Evolutionary conservation across 176 grass and related monocot genomes (phyloP), one percentile per base, ranked within the genome.

Genomic region (Chrysopogon serrulatus): DNA sequence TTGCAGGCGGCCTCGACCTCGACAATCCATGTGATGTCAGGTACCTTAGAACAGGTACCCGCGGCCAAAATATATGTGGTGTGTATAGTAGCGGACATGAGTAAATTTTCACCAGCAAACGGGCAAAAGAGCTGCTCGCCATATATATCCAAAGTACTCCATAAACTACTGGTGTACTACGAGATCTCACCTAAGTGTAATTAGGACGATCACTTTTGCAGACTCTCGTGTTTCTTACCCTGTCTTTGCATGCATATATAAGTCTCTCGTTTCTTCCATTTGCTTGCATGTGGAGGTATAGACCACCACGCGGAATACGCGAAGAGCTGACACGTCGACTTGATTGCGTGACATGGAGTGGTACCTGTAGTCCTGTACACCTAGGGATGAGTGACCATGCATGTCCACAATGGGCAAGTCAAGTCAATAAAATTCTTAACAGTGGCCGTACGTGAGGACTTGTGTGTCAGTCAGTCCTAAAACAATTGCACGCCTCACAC

Each of bases 1-100:
- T 67, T 76, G 61, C 82, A 66, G 82, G 31, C 35, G 72, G 24
- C 82, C 33, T 76, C 72, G 60, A 84, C 82, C 33, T 76, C 72
- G 60, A 84, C 61, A 66, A 6, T 53, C 79, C 79, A 53, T 75
- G 61, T 84, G 71, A 84, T 54, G 61, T 67, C 60, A 75, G 62
- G 47, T 70, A 56, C 59, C 26, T 13, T 39, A 24, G 31, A 81
- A 81, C 33, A 40, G 17, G 45, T 16, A 39, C 31, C 31, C 32
- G 21, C 51, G 0, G 78, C 27, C 40, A 49, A 79, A 67, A 49
- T 34, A 66, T 47, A 6, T 65, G 4, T 13, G 6, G 6, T 0
- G 39, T 3, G 3, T 0, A 2, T 14, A 8, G 21, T 21, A 27
- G 15, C 24, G 1, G 43, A n/a, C n/a, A n/a, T n/a, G n/a, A 37